These are phyloP conservation scores for Carex cristatella DNA, from an alignment of 176 grass and related monocot species.

Conservation along the genomic window DNA sequence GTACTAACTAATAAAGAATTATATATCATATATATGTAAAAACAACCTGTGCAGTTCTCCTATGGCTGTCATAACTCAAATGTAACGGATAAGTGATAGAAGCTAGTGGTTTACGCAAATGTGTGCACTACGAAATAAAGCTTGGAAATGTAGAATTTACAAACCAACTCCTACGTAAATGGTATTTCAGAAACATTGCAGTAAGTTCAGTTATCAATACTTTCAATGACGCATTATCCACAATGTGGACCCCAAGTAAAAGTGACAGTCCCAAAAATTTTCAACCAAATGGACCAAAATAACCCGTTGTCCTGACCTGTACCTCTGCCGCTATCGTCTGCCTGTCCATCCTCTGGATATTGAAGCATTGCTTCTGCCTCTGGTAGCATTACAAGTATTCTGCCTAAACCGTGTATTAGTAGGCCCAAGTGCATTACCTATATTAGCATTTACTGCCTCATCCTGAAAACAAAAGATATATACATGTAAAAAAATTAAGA, in stretches of 20 bases:
- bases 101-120: neutral
- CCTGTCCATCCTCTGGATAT: neutral
- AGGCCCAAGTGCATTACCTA: neutral
- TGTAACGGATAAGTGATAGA: neutral
- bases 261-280: too few species aligned
- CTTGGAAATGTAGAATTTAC: neutral
- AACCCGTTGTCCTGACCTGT: too few species aligned
- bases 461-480: neutral
- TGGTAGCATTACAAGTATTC: neutral
- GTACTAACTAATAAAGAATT: too few species aligned
- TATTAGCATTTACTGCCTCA: neutral
- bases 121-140: neutral
- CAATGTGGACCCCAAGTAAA: too few species aligned
- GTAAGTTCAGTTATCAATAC: too few species aligned
- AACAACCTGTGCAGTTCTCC: too few species aligned
- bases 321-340: neutral
- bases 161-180: too few species aligned
- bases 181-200: too few species aligned
- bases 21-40: too few species aligned
- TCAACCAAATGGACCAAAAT: too few species aligned
- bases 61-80: neutral
- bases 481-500: neutral
- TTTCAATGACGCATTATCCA: too few species aligned
- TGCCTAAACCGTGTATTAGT: neutral
- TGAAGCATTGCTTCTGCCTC: neutral